phyloP scores from a whole-genome alignment of 2,329 filamentous ascomycete genomes.

The Trichophyton schoenleinii region DNA sequence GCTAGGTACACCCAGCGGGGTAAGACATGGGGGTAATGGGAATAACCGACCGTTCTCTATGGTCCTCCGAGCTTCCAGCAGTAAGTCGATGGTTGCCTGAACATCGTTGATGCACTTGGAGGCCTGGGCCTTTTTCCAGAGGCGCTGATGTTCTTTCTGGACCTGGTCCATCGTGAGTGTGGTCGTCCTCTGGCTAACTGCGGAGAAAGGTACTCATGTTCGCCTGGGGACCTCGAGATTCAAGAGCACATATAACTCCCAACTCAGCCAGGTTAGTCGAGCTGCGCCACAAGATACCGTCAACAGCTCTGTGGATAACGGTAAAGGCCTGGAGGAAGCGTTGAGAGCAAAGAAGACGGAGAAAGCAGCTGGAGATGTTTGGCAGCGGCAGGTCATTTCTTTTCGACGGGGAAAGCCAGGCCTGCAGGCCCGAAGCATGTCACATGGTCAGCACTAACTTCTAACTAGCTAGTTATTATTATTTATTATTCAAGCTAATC shows the following conservation, averaged over 20 bases:
- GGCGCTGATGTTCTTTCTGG: conserved; percentile 60
- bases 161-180: conserved; percentile 46
- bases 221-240: not conserved
- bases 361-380: not conserved
- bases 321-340: not conserved
- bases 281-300: not conserved
- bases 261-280: not conserved
- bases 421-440: not conserved
- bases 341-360: not conserved
- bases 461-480: no score
- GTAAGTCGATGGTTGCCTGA: conserved; percentile 66
- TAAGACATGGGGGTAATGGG: not conserved
- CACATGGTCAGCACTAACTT: not conserved
- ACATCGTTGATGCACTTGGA: conserved; percentile 63
- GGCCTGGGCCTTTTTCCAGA: conserved; percentile 57
- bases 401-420: no score
- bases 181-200: not conserved
- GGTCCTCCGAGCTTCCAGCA: conserved; percentile 59
- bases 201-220: not conserved
- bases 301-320: not conserved
- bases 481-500: not conserved
- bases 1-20: not conserved
- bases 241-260: not conserved
- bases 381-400: not conserved
- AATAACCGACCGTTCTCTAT: conserved; percentile 51